Evolutionary conservation across 176 grass and related monocot species (phyloP), one percentile per base, ranked within the genome.

Genomic region (Lolium multiflorum): DNA sequence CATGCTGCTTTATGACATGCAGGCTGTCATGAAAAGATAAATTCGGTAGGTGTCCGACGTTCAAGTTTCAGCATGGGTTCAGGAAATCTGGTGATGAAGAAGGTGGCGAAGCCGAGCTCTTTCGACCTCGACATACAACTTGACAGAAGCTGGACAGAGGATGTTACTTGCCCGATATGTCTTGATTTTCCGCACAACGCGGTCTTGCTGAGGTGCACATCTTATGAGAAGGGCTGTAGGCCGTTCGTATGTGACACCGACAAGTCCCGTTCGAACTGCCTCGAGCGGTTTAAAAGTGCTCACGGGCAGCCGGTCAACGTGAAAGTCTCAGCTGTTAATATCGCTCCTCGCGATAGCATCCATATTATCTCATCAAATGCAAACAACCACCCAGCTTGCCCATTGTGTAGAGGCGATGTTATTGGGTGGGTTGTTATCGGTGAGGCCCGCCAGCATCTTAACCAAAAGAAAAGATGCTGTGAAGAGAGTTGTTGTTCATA

Each of bases 211-310:
- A 85, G 88, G 72, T 98, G 96, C 75, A 90, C 91, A 22, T 95
- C 93, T 15, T 95, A 93, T 68, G 96, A 95, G 71, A 95, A 98
- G 73, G 96, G 96, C 5, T 98, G 96, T 67, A 71, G 96, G 22
- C 93, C 96, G 0, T 98, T 98, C 74, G 81, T 98, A 51, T 98
- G 93, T 2, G 96, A 95, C 78, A 98, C 96, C 3, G 96, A 95
- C 65, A 92, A 98, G 76, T 92, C 90, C 4, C 93, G 90, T 35
- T 98, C 96, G 14, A 98, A 98, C 65, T 98, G 96, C 76, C 89
- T 98, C 14, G 89, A 94, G 47, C 88, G 96, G 66, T 98, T 98
- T 77, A 95, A 94, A 86, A 86, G 81, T 78, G 93, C 91, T 24
- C 92, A 98, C 83, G 89, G 89, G 11, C 52, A 93, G 11, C 93